Evolutionary conservation across 2,329 filamentous ascomycete genomes (phyloP).

Genomic region (Fusarium gaditjirri): DNA sequence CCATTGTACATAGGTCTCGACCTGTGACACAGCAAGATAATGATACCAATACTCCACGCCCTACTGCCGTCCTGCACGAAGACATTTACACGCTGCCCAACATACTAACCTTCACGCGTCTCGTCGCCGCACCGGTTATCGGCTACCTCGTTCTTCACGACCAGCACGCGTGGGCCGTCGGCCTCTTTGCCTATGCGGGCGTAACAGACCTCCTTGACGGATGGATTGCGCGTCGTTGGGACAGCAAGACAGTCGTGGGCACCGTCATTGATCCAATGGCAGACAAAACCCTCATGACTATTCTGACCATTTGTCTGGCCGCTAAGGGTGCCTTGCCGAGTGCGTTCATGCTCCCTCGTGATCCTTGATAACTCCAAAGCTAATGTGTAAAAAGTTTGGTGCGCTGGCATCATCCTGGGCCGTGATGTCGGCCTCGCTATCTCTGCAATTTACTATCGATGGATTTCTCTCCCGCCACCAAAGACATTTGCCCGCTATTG

Average conservation of each 20-base stretch:
- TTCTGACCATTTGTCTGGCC: conserved; percentile 86
- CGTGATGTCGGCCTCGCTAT: conserved; percentile 85
- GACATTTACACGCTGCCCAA: conserved; percentile 99
- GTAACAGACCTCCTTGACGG: conserved; percentile 93
- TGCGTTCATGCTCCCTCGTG: conserved; percentile 55
- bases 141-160: conserved; percentile 91
- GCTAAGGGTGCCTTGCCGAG: conserved; percentile 83
- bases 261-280: conserved; percentile 97
- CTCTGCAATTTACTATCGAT: conserved; percentile 93
- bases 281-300: conserved; percentile 95
- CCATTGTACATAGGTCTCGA: conserved; percentile 9
- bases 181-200: conserved; percentile 91
- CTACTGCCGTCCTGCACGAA: conserved; percentile 62
- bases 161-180: conserved; percentile 80
- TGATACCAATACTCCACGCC: neutral
- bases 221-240: conserved; percentile 89
- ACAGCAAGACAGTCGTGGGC: conserved; percentile 91
- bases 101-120: conserved; percentile 85
- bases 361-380: neutral
- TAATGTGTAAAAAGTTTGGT: conserved; percentile 70
- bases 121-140: conserved; percentile 83
- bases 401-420: conserved; percentile 90
- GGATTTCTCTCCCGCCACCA: conserved; percentile 90
- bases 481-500: conserved; percentile 95
- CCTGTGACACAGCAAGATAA: neutral